Conservation (phyloP, 495 filamentous ascomycete species). For the Cercophora newfieldiana region DNA sequence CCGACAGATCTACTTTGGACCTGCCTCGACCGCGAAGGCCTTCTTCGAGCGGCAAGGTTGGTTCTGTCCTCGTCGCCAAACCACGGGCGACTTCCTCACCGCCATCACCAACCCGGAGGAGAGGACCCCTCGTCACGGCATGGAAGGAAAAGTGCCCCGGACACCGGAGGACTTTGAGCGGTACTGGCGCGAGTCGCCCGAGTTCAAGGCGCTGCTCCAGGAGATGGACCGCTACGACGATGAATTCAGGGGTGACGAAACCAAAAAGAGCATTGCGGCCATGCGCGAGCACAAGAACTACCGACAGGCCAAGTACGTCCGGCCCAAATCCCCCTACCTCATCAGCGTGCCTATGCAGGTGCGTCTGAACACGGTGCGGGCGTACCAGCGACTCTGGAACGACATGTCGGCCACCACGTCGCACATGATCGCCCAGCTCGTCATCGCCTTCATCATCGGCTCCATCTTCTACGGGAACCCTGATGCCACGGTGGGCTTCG, state of each 20-base stretch:
- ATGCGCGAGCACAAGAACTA: conserved; percentile 32
- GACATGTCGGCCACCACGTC: conserved; percentile 32
- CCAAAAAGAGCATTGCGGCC: conserved; percentile 15
- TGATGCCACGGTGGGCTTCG: conserved; percentile 42
- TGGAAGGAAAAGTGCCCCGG: conserved; percentile 62
- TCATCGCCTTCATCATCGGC: conserved; percentile 48
- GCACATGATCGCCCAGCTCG: conserved; percentile 35
- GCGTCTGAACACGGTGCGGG: conserved; percentile 51
- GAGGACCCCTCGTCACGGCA: conserved; percentile 62
- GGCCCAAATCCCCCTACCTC: conserved; percentile 55
- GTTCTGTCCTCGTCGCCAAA: conserved; percentile 64
- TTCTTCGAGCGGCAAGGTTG: conserved; percentile 65
- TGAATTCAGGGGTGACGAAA: conserved; percentile 52
- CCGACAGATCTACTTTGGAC: conserved; percentile 66
- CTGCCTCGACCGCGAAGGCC: conserved; percentile 50
- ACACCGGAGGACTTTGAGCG: conserved; percentile 62
- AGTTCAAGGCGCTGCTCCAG: conserved; percentile 55
- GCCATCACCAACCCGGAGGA: conserved; percentile 73
- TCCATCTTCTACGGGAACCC: conserved; percentile 51
- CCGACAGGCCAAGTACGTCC: conserved; percentile 42
- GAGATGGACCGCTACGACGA: conserved; percentile 63
- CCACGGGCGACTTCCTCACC: conserved; percentile 76
- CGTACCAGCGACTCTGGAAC: conserved; percentile 48
- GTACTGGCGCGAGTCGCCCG: conserved; percentile 44
- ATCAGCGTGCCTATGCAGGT: conserved; percentile 60